phyloP scores from a whole-genome alignment of 352 stramenopile species.

The Globisporangium echinulatum region DNA sequence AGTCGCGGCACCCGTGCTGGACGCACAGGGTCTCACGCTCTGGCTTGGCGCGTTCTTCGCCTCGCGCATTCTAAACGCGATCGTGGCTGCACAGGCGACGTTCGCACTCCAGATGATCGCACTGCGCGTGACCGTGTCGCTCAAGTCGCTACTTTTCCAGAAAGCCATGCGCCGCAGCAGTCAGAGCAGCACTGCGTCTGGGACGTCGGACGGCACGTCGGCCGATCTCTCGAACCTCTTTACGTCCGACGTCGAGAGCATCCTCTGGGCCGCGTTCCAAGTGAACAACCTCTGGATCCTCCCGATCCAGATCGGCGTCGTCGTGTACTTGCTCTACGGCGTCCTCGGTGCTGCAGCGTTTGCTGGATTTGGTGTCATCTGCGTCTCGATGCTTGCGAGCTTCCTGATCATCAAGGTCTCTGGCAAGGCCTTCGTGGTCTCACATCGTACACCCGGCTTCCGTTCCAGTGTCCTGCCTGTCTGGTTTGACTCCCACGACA shows the following conservation, averaged over 20 bases:
- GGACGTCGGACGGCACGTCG: neutral
- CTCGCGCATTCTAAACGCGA: slow-evolving; percentile 22
- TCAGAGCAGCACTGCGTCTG: too few species aligned
- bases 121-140: slow-evolving; percentile 18
- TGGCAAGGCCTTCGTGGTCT: slow-evolving; percentile 45
- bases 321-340: slow-evolving; percentile 34
- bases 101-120: slow-evolving; percentile 24
- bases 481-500: too few species aligned
- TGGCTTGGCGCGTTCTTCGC: slow-evolving; percentile 33
- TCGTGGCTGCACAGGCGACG: slow-evolving; percentile 18
- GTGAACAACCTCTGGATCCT: slow-evolving; percentile 42
- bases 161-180: slow-evolving; percentile 24
- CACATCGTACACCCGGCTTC: too few species aligned
- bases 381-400: slow-evolving; percentile 33
- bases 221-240: slow-evolving; percentile 37
- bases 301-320: slow-evolving; percentile 31
- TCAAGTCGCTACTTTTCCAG: slow-evolving; percentile 31
- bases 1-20: slow-evolving; percentile 18
- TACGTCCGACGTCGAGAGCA: slow-evolving; percentile 24
- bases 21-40: slow-evolving; percentile 13
- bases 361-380: slow-evolving; percentile 4
- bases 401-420: slow-evolving; percentile 42
- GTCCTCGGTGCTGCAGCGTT: too few species aligned
- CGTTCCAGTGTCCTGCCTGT: too few species aligned
- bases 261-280: slow-evolving; percentile 26